Evolutionary conservation across 768 basidiomycete genomes (phyloP).

Genomic region (Termitomyces sp.): DNA sequence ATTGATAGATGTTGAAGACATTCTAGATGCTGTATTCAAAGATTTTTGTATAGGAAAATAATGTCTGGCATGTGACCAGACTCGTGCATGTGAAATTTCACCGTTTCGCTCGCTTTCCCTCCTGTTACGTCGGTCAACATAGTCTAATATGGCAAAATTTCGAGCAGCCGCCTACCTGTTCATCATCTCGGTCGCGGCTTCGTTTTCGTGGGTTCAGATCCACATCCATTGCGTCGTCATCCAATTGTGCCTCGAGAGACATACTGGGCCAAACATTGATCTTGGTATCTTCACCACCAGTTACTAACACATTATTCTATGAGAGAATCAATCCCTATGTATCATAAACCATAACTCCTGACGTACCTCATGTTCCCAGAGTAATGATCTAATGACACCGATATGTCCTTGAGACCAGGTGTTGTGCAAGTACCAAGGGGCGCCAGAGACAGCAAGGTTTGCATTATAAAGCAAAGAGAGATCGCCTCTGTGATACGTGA

Average conservation of each 20-base stretch:
- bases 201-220: slow-evolving; percentile 18
- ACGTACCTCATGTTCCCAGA: slow-evolving; percentile 50
- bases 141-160: not conserved
- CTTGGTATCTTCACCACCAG: slow-evolving; percentile 47
- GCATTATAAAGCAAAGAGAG: slow-evolving; percentile 45
- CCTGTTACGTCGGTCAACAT: slow-evolving; percentile 5
- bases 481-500: slow-evolving; percentile 40
- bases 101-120: slow-evolving; percentile 13
- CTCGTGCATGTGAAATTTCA: not conserved
- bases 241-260: not conserved
- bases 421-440: slow-evolving; percentile 45
- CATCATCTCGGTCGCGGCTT: slow-evolving; percentile 16
- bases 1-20: slow-evolving; percentile 73
- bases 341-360: not conserved
- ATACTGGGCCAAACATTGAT: slow-evolving; percentile 35
- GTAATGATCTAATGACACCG: slow-evolving; percentile 49
- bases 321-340: not conserved
- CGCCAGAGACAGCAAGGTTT: slow-evolving; percentile 27
- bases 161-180: slow-evolving; percentile 13
- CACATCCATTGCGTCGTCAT: slow-evolving; percentile 20
- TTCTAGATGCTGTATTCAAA: slow-evolving; percentile 75
- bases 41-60: slow-evolving; percentile 88
- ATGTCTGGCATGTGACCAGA: not conserved
- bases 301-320: slow-evolving; percentile 35
- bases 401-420: slow-evolving; percentile 50